phyloP scores from a whole-genome alignment of 2,329 filamentous ascomycete species.

The Colletotrichum sublineola region DNA sequence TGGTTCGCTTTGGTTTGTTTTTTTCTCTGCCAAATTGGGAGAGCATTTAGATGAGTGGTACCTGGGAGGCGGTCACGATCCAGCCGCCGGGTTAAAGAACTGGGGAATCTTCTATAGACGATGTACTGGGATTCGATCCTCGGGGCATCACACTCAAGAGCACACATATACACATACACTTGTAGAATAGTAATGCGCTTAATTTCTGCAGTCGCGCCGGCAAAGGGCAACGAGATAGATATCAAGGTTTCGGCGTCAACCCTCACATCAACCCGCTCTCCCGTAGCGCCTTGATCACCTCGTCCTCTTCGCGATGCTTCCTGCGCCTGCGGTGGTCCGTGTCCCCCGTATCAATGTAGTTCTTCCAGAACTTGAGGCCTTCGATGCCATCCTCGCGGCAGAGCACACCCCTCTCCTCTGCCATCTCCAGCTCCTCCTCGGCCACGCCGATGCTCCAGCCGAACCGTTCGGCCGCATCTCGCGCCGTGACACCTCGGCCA shows the following conservation, averaged over 20 bases:
- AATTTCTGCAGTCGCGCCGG: slow-evolving; percentile 30
- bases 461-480: slow-evolving; percentile 89
- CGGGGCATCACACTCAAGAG: background rate
- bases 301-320: slow-evolving; percentile 52
- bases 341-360: slow-evolving; percentile 69
- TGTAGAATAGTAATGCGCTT: slow-evolving; percentile 42
- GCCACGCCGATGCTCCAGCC: slow-evolving; percentile 98
- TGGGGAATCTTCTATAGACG: slow-evolving; percentile 21
- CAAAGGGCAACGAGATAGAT: slow-evolving; percentile 27
- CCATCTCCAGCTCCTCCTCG: slow-evolving; percentile 96
- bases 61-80: slow-evolving; percentile 13
- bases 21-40: background rate
- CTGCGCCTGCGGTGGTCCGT: slow-evolving; percentile 48
- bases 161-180: slow-evolving; percentile 11
- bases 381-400: slow-evolving; percentile 94
- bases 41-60: slow-evolving; percentile 15
- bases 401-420: slow-evolving; percentile 87
- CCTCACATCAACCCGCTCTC: slow-evolving; percentile 55
- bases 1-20: background rate
- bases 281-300: slow-evolving; percentile 58
- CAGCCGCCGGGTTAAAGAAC: background rate
- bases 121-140: slow-evolving; percentile 7
- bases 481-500: slow-evolving; percentile 88
- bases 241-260: slow-evolving; percentile 23
- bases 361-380: slow-evolving; percentile 94